Evolutionary conservation across 2,329 filamentous ascomycete genomes (phyloP).

Genomic region (Xylariaceae sp.): DNA sequence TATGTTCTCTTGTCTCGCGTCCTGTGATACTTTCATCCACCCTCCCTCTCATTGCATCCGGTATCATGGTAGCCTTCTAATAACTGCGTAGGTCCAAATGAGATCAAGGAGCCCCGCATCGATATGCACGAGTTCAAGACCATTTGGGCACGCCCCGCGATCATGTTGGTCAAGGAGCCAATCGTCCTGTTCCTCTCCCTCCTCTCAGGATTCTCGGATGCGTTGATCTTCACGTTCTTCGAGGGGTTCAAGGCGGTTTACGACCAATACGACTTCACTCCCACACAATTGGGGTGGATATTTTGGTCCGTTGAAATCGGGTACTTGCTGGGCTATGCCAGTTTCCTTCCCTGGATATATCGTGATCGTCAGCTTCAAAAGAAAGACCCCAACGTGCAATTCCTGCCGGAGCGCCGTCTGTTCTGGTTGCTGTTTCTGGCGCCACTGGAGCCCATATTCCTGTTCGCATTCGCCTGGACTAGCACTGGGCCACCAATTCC

Average conservation of each 20-base stretch:
- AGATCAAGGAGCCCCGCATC: constrained; percentile 35
- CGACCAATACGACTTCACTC: constrained; percentile 32
- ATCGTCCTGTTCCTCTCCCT: constrained; percentile 55
- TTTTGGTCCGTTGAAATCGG: constrained; percentile 27
- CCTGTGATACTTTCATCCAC: too few species aligned
- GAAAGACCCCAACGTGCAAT: constrained; percentile 35
- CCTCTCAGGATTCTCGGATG: constrained; percentile 55
- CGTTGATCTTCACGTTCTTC: constrained; percentile 60
- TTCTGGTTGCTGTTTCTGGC: constrained; percentile 39
- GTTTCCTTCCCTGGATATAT: constrained; percentile 48
- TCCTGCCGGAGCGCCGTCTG: constrained; percentile 47
- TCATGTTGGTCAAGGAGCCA: constrained; percentile 56
- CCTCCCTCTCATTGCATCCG: too few species aligned
- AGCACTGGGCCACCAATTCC: constrained; percentile 44
- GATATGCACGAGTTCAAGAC: constrained; percentile 34
- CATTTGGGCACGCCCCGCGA: constrained; percentile 55
- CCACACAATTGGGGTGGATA: constrained; percentile 17
- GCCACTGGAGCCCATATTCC: constrained; percentile 51
- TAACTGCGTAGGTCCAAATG: constrained; percentile 30
- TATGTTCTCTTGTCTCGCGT: too few species aligned
- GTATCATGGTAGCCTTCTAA: too few species aligned
- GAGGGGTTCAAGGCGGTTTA: constrained; percentile 49
- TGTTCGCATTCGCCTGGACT: constrained; percentile 58
- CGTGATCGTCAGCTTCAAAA: constrained; percentile 17
- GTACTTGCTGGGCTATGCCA: constrained; percentile 52